Evolutionary conservation across 441 rosid species (phyloP).

Genomic region (Adansonia madagascariensis): DNA sequence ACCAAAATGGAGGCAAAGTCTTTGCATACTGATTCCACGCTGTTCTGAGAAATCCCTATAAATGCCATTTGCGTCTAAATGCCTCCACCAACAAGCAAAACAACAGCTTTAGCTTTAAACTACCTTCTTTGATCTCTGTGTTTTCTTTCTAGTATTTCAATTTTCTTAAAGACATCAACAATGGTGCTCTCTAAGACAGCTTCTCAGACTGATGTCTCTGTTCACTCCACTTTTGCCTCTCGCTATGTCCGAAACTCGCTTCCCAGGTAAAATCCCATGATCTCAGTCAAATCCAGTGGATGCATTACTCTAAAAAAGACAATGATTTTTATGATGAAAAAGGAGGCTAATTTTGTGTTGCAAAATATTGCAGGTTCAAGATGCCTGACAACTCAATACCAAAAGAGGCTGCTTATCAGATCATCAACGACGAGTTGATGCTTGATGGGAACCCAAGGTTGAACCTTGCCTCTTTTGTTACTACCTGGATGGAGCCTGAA

Average conservation of each 20-base stretch:
- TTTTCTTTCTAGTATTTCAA: background rate
- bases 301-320: background rate
- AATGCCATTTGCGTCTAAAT: conserved; percentile 1
- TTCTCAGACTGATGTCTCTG: conserved; percentile 64
- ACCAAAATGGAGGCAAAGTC: background rate
- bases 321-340: no score
- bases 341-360: no score
- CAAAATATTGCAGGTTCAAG: no score
- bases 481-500: no score
- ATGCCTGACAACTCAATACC: no score
- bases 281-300: background rate
- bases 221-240: conserved; percentile 90
- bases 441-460: no score
- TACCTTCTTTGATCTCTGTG: background rate
- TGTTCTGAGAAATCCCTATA: background rate
- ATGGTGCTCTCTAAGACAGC: conserved; percentile 70
- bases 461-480: no score
- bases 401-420: no score
- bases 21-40: background rate
- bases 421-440: no score
- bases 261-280: conserved; percentile 50
- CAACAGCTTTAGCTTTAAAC: background rate
- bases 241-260: conserved; percentile 81
- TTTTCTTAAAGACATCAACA: background rate
- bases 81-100: background rate